Evolutionary conservation across 306 rosid species (phyloP), one percentile per base, ranked within the genome.

Genomic region (Betula pendula): DNA sequence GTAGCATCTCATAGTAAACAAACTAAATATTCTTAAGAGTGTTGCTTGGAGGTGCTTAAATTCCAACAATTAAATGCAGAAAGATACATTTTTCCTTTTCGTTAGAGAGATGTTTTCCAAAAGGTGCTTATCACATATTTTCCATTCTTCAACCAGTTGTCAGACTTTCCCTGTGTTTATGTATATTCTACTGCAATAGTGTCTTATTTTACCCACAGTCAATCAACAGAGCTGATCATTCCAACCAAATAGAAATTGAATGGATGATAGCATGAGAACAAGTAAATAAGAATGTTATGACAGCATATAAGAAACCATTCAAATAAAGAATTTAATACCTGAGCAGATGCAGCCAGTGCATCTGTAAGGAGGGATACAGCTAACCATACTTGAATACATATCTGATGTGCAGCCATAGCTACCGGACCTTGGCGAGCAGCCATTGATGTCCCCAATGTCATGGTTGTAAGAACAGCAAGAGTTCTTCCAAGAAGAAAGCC

Each of bases 381-480:
- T 84, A 92, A 81, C 99, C 99, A 95, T 16, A 95, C 97, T 88
- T 95, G 99, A 86, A 95, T 79, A 20, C 96, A 95, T 87, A 95
- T 90, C 87, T 95, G 99, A 90, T 95, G 97, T 79, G 96, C 97
- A 83, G 99, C 99, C 99, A 95, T 91, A 69, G 96, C 97, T 51
- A 89, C 94, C 5, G 99, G 97, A 77, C 99, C 99, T 86, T 91
- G 92, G 68, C 94, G 94, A 70, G 97, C 96, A 81, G 96, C 99
- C 97, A 95, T 86, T 80, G 96, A 87, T 74, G 99, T 95, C 59
- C 96, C 99, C 85, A 95, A 66, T 76, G 99, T 92, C 77, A 91
- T 77, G 75, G 99, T 95, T 17, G 89, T 51, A 75, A 92, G 87
- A 86, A 89, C 92, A 86, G 99, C 87, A 79, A 95, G 89, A 81